Base-by-base conservation (phyloP, 2,329 filamentous ascomycete genomes). In the Blastomyces parvus region DNA sequence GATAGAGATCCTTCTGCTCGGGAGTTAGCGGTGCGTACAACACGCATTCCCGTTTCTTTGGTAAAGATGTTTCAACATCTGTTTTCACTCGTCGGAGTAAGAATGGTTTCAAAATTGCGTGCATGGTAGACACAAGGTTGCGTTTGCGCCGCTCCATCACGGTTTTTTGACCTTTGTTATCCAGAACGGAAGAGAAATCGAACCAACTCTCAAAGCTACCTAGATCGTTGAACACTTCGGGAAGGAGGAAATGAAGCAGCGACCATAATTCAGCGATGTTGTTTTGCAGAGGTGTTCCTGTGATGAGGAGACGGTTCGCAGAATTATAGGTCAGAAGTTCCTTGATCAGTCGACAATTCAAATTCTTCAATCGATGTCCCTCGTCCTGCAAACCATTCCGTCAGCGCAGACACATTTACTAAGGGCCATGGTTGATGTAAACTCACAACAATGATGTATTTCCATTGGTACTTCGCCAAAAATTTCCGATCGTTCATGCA, bases 201-300 rank as follows among this genome's bases (percentile, higher is more conserved):
- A 99, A 99, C 92, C 93, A 97, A 1, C 86, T 86, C 71, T 97
- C 90, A 64, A 99, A 99, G 0, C 90, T 91, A 57, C 95, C 90
- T 74, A 95, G 87, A 69, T 96, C 90, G 56, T 92, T 91, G 69
- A 99, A 99, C 40, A 97, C 92, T 48, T 89, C 89, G 0, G 93
- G 94, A 58, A 97, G 83, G 0, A 99, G 80, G 70, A 99, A 99
- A 71, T 99, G 92, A 0, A 99, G 82, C 0, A 99, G 77, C 0
- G 93, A 96, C 94, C 94, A 99, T 0, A 99, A 78, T 70, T 99
- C 94, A 14, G 91, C 88, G 0, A 99, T 82, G 66, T 97, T 97
- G 74, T 99, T 99, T 68, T 99, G 94, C 0, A 99, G 78, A 0
- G 94, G 94, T 0, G 94, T 99, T 9, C 94, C 94, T 0, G 94